phyloP scores from a whole-genome alignment of 129 eudicot species.

The Heracleum sosnowskyi region DNA sequence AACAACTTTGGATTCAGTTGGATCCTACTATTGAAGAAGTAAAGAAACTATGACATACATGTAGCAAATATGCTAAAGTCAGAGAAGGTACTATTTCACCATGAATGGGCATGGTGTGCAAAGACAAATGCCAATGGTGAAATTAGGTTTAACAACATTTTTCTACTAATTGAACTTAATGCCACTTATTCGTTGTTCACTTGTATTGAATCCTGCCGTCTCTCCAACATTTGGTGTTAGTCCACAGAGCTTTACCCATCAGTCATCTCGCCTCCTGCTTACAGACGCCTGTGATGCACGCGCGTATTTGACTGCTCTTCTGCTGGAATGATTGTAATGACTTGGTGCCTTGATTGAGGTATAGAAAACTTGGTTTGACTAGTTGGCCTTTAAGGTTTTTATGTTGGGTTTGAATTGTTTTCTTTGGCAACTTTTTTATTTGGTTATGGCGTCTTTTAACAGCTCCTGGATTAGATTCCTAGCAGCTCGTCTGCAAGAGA shows the following conservation, averaged over 20 bases:
- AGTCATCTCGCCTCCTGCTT: conserved; percentile 87
- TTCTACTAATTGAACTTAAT: conserved; percentile 72
- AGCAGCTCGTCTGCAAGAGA: conserved; percentile 69
- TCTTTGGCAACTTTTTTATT: background rate
- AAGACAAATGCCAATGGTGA: conserved; percentile 82
- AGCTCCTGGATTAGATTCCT: conserved; percentile 64
- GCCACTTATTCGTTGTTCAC: conserved; percentile 17
- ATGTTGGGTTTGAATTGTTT: background rate
- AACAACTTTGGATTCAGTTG: conserved; percentile 41
- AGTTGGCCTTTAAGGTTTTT: background rate
- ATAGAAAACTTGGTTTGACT: background rate
- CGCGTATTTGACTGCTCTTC: conserved; percentile 92
- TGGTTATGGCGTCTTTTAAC: background rate
- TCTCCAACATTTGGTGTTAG: conserved; percentile 31
- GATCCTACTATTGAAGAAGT: conserved; percentile 96
- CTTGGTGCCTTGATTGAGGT: too few relatives aligned
- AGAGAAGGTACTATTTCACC: conserved; percentile 83
- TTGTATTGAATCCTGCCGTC: conserved; percentile 5
- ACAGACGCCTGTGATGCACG: conserved; percentile 87
- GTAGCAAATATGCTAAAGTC: conserved; percentile 86
- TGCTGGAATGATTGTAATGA: conserved; percentile 58
- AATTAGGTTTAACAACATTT: too few relatives aligned
- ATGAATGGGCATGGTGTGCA: conserved; percentile 97
- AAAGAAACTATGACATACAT: conserved; percentile 80
- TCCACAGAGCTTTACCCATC: conserved; percentile 75